phyloP scores from a whole-genome alignment of 202 grass and related monocot species.

The Eragrostis tef region DNA sequence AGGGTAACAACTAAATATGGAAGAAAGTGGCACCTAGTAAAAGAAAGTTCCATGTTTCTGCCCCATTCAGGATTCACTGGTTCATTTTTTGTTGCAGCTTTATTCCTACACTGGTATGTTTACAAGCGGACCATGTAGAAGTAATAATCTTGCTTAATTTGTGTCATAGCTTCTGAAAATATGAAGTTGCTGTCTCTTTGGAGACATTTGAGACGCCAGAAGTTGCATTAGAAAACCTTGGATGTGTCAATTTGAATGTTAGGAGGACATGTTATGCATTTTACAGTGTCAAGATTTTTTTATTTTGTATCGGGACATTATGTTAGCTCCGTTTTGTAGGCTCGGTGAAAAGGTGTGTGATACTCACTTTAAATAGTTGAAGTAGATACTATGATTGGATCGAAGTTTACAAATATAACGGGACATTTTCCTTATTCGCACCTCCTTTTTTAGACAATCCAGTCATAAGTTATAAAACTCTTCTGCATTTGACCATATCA shows the following conservation, averaged over 20 bases:
- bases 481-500: neutral
- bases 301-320: neutral
- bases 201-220: too few relatives aligned
- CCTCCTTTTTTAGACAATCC: neutral
- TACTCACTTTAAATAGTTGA: neutral
- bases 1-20: neutral
- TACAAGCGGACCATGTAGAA: slow-evolving; percentile 1
- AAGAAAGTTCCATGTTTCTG: slow-evolving; percentile 7
- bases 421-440: neutral
- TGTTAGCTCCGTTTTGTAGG: neutral
- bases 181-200: neutral
- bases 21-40: neutral
- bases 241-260: neutral
- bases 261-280: neutral
- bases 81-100: slow-evolving; percentile 19
- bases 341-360: neutral
- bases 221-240: neutral
- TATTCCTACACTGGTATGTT: neutral
- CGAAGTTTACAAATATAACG: neutral
- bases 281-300: neutral
- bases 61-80: neutral
- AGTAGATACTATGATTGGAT: neutral
- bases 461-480: slow-evolving; percentile 4
- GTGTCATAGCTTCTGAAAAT: neutral
- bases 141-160: slow-evolving; percentile 8